A percentile compares a stretch with the other conserved stretches of the same genome.
These are phyloP conservation scores for Trichosporon sp. DNA, from an alignment of 1,284 basidiomycete genomes.

Conservation along the genomic window DNA sequence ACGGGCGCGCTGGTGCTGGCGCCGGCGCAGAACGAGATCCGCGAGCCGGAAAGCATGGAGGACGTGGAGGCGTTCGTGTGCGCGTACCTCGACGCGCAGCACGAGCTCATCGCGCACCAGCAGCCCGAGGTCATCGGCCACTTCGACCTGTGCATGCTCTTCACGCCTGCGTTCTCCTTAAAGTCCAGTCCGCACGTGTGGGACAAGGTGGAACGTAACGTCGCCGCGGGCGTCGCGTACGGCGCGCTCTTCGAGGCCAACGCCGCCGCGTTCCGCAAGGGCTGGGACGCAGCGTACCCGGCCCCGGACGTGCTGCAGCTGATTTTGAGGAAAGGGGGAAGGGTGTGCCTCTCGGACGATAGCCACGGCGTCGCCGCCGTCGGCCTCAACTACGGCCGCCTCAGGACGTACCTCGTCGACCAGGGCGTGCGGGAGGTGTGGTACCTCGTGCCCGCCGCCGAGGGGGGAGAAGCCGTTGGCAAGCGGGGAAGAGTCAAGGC, in stretches of 20 bases:
- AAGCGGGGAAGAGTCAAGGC: conserved; percentile 32
- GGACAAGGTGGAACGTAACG: conserved; percentile 68
- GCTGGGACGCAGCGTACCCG: conserved; percentile 82
- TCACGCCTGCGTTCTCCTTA: conserved; percentile 60
- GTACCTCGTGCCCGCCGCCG: conserved; percentile 52
- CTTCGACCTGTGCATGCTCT: conserved; percentile 83
- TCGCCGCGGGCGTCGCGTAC: conserved; percentile 68
- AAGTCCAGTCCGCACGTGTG: conserved; percentile 55
- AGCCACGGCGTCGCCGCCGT: conserved; percentile 87
- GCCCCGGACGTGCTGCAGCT: conserved; percentile 71
- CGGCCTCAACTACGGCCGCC: conserved; percentile 73
- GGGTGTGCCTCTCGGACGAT: conserved; percentile 86
- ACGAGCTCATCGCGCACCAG: conserved; percentile 64
- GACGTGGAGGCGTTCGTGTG: conserved; percentile 53
- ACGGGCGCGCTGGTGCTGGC: conserved; percentile 44
- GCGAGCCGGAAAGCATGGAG: background rate
- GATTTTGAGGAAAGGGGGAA: conserved; percentile 63
- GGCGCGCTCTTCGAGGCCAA: conserved; percentile 93
- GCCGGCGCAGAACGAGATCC: conserved; percentile 20
- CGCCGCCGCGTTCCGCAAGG: conserved; percentile 85
- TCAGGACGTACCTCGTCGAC: conserved; percentile 64
- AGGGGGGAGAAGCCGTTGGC: conserved; percentile 53
- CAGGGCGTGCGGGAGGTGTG: conserved; percentile 66
- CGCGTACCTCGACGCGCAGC: conserved; percentile 79
- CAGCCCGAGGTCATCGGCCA: conserved; percentile 89